These are phyloP conservation scores for Cladosporium sphaerospermum DNA, from an alignment of 2,329 filamentous ascomycete genomes.

Conservation along the genomic window DNA sequence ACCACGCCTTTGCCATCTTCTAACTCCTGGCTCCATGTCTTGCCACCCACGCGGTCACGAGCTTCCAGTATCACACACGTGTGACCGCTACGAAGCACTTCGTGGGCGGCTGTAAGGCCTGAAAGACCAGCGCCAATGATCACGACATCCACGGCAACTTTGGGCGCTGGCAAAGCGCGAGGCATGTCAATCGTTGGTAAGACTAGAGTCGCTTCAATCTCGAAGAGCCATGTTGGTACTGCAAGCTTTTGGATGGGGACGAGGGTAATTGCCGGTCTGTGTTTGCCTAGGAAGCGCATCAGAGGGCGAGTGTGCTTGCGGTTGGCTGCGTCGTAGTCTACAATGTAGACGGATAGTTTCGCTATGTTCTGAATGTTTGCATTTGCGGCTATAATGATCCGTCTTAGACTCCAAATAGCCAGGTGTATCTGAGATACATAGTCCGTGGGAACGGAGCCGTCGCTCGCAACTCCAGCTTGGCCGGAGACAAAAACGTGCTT, in stretches of 20 bases:
- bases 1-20: slow-evolving; percentile 33
- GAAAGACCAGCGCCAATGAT: slow-evolving; percentile 29
- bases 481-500: slow-evolving; percentile 14
- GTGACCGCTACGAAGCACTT: slow-evolving; percentile 23
- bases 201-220: slow-evolving; percentile 23
- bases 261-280: slow-evolving; percentile 22
- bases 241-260: slow-evolving; percentile 23
- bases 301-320: slow-evolving; percentile 18
- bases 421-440: slow-evolving; percentile 19
- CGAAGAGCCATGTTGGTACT: slow-evolving; percentile 20
- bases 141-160: slow-evolving; percentile 24
- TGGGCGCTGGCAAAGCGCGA: neutral
- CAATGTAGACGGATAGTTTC: slow-evolving; percentile 24
- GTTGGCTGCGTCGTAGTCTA: slow-evolving; percentile 20
- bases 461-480: slow-evolving; percentile 19
- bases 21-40: slow-evolving; percentile 39
- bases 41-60: slow-evolving; percentile 34
- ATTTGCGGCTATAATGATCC: slow-evolving; percentile 21
- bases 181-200: slow-evolving; percentile 11
- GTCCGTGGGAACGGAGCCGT: slow-evolving; percentile 19
- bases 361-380: slow-evolving; percentile 20
- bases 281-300: slow-evolving; percentile 20
- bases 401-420: slow-evolving; percentile 19
- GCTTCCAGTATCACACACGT: slow-evolving; percentile 29
- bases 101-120: slow-evolving; percentile 26